Conservation (phyloP, 2,329 filamentous ascomycete species). For the Fusarium sp. region DNA sequence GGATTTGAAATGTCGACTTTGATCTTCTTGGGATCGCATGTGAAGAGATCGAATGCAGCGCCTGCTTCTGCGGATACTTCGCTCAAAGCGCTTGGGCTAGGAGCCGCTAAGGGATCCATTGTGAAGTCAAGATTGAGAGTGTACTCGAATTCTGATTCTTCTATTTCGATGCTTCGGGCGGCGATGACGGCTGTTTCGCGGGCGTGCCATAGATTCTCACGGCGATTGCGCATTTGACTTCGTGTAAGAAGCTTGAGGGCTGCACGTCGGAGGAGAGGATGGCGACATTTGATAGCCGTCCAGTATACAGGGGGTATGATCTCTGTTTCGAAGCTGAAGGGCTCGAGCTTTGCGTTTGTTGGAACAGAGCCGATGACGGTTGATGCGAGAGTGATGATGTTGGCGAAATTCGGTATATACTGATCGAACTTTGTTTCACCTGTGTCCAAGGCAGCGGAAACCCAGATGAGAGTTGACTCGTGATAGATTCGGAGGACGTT, state of each 20-base stretch:
- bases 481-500: constrained; percentile 55
- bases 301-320: constrained; percentile 59
- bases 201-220: constrained; percentile 57
- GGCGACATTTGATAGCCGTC: constrained; percentile 55
- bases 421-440: constrained; percentile 53
- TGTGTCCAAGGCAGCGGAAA: constrained; percentile 48
- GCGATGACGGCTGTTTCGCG: constrained; percentile 51
- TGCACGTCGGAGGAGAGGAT: constrained; percentile 55
- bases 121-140: background rate
- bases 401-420: constrained; percentile 52
- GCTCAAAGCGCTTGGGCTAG: background rate
- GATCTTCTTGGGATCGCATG: constrained; percentile 8
- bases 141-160: constrained; percentile 45
- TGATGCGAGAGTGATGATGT: constrained; percentile 53
- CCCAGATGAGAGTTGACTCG: constrained; percentile 52
- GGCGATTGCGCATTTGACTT: constrained; percentile 48
- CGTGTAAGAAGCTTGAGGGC: constrained; percentile 54
- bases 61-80: constrained; percentile 1
- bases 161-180: constrained; percentile 52
- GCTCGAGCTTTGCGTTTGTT: constrained; percentile 23
- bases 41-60: background rate
- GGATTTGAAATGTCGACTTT: constrained; percentile 23
- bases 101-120: background rate
- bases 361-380: constrained; percentile 43
- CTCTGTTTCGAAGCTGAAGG: constrained; percentile 59